A percentile compares a stretch with the other conserved stretches of the same genome.
Conservation (phyloP, 768 basidiomycete species). For the Postia placenta region DNA sequence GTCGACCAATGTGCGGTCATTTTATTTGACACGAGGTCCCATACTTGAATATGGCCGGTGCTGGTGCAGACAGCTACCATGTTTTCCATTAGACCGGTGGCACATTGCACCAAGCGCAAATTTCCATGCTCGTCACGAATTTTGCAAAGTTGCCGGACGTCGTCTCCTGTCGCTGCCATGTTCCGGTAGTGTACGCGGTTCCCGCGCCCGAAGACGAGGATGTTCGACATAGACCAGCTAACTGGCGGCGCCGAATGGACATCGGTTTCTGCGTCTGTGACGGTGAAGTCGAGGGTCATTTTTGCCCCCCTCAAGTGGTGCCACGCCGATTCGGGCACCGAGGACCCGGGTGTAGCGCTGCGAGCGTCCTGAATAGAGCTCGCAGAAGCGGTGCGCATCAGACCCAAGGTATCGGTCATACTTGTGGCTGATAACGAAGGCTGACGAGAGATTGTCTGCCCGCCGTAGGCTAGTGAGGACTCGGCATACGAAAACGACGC, state of each 20-base stretch:
- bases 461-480: not conserved
- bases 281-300: slow-evolving; percentile 2
- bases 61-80: slow-evolving; percentile 57
- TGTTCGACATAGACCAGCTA: slow-evolving; percentile 37
- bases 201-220: slow-evolving; percentile 45
- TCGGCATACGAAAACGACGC: not conserved
- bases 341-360: not conserved
- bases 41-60: slow-evolving; percentile 63
- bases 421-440: not conserved
- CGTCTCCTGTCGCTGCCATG: slow-evolving; percentile 24
- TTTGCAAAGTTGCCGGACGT: slow-evolving; percentile 43
- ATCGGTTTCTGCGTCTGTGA: slow-evolving; percentile 3
- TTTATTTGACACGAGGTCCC: slow-evolving; percentile 59
- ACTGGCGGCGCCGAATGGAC: slow-evolving; percentile 16
- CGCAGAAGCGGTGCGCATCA: not conserved
- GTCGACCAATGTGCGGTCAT: slow-evolving; percentile 49
- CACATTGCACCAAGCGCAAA: slow-evolving; percentile 37
- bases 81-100: slow-evolving; percentile 25
- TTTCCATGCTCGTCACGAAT: slow-evolving; percentile 40
- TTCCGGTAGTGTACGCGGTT: slow-evolving; percentile 52
- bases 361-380: not conserved
- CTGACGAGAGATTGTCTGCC: not conserved
- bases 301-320: not conserved
- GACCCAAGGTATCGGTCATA: not conserved
- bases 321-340: slow-evolving; percentile 1